These are phyloP conservation scores for Marchantia paleacea DNA, from an alignment of 225 moss, liverwort and hornwort species.

Conservation along the genomic window DNA sequence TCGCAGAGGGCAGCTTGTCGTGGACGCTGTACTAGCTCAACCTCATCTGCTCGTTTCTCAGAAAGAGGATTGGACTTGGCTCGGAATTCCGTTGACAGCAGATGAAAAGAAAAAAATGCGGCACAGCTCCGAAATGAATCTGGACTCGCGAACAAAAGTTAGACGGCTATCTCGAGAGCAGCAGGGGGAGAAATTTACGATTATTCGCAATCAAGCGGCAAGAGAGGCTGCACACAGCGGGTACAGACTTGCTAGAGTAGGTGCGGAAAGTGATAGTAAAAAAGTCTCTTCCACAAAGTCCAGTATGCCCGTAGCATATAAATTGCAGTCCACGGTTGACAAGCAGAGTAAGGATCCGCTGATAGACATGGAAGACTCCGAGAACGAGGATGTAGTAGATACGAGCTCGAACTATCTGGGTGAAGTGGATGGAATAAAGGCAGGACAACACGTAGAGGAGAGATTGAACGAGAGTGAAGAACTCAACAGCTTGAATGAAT, in stretches of 20 bases:
- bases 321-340: neutral
- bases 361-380: constrained; percentile 38
- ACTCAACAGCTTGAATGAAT: constrained; percentile 54
- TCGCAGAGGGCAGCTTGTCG: constrained; percentile 74
- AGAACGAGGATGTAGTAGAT: constrained; percentile 36
- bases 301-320: neutral
- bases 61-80: constrained; percentile 98
- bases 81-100: constrained; percentile 61
- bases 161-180: constrained; percentile 70
- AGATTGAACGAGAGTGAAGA: constrained; percentile 50
- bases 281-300: constrained; percentile 22
- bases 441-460: constrained; percentile 50
- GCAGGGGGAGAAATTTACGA: constrained; percentile 34
- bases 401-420: constrained; percentile 38
- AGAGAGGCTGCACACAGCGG: constrained; percentile 66
- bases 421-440: constrained; percentile 45
- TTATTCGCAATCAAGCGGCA: constrained; percentile 64
- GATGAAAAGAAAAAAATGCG: constrained; percentile 43
- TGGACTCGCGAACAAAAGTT: constrained; percentile 66
- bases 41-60: constrained; percentile 86
- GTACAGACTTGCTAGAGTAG: constrained; percentile 49
- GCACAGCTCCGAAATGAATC: constrained; percentile 64
- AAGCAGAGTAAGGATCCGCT: constrained; percentile 6
- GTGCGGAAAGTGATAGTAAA: constrained; percentile 24
- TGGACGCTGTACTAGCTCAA: constrained; percentile 74